Evolutionary conservation across 345 rosid genomes (phyloP), one percentile per base, ranked within the genome.

Genomic region (Luvunga scandens): DNA sequence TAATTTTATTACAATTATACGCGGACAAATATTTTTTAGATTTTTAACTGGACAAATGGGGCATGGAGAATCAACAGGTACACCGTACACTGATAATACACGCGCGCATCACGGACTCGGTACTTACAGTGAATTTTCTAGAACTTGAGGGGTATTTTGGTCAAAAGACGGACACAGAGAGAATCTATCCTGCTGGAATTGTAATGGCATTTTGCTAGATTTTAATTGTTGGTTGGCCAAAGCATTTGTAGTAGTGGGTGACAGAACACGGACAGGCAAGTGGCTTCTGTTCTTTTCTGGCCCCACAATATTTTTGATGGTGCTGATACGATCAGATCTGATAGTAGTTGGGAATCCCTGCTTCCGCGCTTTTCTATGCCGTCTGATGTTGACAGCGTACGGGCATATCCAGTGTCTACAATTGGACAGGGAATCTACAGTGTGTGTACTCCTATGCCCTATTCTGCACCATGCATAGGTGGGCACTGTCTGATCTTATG

Each of bases 221-320:
- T 74, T 66, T 81, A 70, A 48, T 72, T 9, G 63, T 3, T 24
- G 60, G 59, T 53, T 45, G 72, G 73, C 67, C 73, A 70, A 42
- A 36, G 67, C 64, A 79, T 31, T 10, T 30, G 14, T 16, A 22
- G 27, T 38, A 75, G 83, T 79, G 87, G 81, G 68, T 77, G 87
- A 74, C 87, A 79, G 85, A 50, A 3, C 50, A 4, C 18, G 18
- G 50, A 0, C 4, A 63, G 59, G 77, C 59, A 19, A 19, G 42
- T 42, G 9, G 50, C 55, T 5, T 12, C 22, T 25, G 22, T 18
- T 53, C 64, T 12, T 4, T 42, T 16, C 6, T 33, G 53, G 14
- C 36, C 79, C 79, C 79, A 53, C 65, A n/a, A 30, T 65, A 30
- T 12, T 57, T 79, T 60, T 3, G 45, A 80, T 75, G 57, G 71